Evolutionary conservation across 1,139 yeast species (phyloP).

Genomic region (Candida sojae): DNA sequence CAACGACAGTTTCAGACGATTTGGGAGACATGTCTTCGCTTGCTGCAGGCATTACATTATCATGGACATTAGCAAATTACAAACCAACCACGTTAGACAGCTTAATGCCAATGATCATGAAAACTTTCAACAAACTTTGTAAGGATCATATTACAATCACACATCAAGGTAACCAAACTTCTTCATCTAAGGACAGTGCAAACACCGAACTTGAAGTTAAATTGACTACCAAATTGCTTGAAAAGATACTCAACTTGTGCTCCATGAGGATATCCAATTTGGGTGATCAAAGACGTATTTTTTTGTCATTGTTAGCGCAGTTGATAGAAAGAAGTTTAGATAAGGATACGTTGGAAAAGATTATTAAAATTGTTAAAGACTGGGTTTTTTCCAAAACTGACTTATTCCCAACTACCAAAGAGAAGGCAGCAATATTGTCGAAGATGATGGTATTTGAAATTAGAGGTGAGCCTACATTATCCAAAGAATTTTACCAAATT

Average conservation of each 20-base stretch:
- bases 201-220: constrained; percentile 68
- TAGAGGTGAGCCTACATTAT: constrained; percentile 79
- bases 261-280: constrained; percentile 79
- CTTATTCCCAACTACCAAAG: constrained; percentile 91
- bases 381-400: constrained; percentile 91
- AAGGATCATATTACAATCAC: constrained; percentile 84
- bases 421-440: constrained; percentile 90
- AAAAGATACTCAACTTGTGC: constrained; percentile 74
- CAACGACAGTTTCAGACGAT: constrained; percentile 78
- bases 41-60: constrained; percentile 87
- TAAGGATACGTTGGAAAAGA: constrained; percentile 69
- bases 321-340: constrained; percentile 88
- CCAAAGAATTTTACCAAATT: constrained; percentile 81
- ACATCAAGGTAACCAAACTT: constrained; percentile 46
- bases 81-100: constrained; percentile 76
- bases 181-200: constrained; percentile 19
- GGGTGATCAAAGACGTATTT: constrained; percentile 92
- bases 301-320: constrained; percentile 83
- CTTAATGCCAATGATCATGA: constrained; percentile 73
- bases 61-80: constrained; percentile 78
- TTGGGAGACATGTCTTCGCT: constrained; percentile 78
- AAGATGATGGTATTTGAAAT: constrained; percentile 94
- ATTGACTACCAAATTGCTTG: constrained; percentile 74
- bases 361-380: constrained; percentile 73
- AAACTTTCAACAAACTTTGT: constrained; percentile 84